Conservation (phyloP, 306 rosid species). For the Medicago arabica region DNA sequence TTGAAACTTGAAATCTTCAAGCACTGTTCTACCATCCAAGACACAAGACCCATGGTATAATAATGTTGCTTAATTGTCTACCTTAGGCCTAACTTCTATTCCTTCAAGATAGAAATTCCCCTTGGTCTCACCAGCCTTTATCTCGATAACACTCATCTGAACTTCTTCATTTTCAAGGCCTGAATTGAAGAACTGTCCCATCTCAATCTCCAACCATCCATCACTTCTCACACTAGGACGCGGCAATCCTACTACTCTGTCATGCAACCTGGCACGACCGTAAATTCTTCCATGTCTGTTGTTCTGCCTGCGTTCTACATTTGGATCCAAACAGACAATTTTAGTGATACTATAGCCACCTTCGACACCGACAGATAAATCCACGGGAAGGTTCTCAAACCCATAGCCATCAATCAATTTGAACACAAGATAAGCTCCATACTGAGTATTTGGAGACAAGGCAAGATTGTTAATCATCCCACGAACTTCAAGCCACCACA, state of each 20-base stretch:
- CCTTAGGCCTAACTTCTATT: slow-evolving; percentile 68
- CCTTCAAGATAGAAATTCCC: slow-evolving; percentile 66
- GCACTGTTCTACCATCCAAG: background rate
- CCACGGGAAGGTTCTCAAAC: slow-evolving; percentile 50
- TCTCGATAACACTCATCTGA: slow-evolving; percentile 54
- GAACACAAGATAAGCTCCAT: slow-evolving; percentile 66
- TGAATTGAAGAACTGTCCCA: slow-evolving; percentile 62
- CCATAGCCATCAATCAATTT: slow-evolving; percentile 42
- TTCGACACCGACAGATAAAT: background rate
- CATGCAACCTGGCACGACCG: background rate
- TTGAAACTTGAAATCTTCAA: background rate
- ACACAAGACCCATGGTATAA: too few relatives aligned
- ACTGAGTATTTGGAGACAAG: slow-evolving; percentile 61
- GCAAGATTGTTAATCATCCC: slow-evolving; percentile 53
- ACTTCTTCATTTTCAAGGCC: slow-evolving; percentile 49
- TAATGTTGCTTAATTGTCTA: background rate
- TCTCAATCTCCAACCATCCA: too few relatives aligned
- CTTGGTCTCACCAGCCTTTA: slow-evolving; percentile 51
- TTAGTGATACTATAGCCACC: too few relatives aligned
- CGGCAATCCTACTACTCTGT: slow-evolving; percentile 10
- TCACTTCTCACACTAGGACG: too few relatives aligned
- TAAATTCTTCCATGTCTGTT: too few relatives aligned
- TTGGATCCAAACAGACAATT: too few relatives aligned
- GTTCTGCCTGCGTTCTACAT: too few relatives aligned
- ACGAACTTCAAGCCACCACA: slow-evolving; percentile 74